A percentile compares a stretch with the other conserved stretches of the same genome.
phyloP scores from a whole-genome alignment of 345 rosid species.

The Eucalyptus coolabah region DNA sequence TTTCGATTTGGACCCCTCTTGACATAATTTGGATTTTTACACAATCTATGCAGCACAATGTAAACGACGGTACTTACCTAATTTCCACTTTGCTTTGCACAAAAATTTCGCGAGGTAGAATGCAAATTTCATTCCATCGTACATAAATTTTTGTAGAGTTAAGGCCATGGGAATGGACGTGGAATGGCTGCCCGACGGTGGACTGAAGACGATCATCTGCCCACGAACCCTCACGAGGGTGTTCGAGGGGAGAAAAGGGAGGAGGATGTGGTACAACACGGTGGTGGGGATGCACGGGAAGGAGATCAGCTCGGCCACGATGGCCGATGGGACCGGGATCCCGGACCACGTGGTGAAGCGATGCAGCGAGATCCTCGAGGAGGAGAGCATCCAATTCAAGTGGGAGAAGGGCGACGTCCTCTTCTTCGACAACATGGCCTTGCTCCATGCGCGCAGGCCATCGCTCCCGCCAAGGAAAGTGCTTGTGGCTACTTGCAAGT shows the following conservation, averaged over 20 bases:
- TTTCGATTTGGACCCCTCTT: background rate
- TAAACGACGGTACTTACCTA: background rate
- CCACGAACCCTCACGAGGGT: constrained; percentile 37
- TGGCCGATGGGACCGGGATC: constrained; percentile 55
- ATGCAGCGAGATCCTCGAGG: constrained; percentile 46
- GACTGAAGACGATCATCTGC: constrained; percentile 21
- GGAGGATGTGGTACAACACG: constrained; percentile 70
- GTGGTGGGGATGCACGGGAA: constrained; percentile 58
- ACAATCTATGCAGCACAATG: background rate
- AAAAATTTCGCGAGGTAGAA: background rate
- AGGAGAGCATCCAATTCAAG: constrained; percentile 63
- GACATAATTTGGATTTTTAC: background rate
- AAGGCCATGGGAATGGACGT: constrained; percentile 45
- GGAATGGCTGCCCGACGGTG: constrained; percentile 44
- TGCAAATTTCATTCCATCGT: background rate
- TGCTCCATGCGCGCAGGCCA: constrained; percentile 61
- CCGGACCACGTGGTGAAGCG: constrained; percentile 33
- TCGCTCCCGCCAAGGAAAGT: constrained; percentile 45
- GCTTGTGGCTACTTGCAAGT: constrained; percentile 55
- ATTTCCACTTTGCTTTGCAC: background rate
- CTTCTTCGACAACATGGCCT: constrained; percentile 51
- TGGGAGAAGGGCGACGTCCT: constrained; percentile 64
- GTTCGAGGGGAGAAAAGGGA: constrained; percentile 52
- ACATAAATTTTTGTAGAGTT: constrained; percentile 6
- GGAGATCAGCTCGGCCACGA: constrained; percentile 36